Evolutionary conservation across 2,329 filamentous ascomycete genomes (phyloP).

Genomic region (Plenodomus biglobosus): DNA sequence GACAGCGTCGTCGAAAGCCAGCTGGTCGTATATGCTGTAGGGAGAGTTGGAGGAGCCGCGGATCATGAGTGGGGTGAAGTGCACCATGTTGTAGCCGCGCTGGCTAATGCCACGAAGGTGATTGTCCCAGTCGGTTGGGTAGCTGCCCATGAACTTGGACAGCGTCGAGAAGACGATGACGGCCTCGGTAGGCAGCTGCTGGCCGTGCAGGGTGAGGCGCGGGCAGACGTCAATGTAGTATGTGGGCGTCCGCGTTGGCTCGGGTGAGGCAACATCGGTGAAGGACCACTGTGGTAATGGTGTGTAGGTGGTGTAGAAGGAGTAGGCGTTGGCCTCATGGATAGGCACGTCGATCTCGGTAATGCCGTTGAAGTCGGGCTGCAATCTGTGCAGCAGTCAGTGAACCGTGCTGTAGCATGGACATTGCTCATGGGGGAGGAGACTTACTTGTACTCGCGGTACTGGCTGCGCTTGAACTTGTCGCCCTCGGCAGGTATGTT

Average conservation of each 20-base stretch:
- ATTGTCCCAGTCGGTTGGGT: conserved; percentile 84
- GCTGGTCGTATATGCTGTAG: conserved; percentile 94
- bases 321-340: conserved; percentile 79
- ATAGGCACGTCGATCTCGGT: conserved; percentile 90
- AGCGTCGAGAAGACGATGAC: conserved; percentile 91
- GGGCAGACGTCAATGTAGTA: conserved; percentile 97
- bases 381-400: conserved; percentile 61
- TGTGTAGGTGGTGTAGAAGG: conserved; percentile 91
- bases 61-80: conserved; percentile 92
- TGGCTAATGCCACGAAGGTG: conserved; percentile 86
- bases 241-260: conserved; percentile 67
- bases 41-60: conserved; percentile 92
- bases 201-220: conserved; percentile 70
- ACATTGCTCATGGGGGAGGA: background rate
- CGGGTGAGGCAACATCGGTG: conserved; percentile 53
- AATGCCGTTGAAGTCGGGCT: conserved; percentile 88
- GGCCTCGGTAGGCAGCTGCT: conserved; percentile 77
- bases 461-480: conserved; percentile 75
- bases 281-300: conserved; percentile 78
- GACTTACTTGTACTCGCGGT: conserved; percentile 84
- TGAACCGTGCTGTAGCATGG: background rate
- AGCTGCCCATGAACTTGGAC: conserved; percentile 97
- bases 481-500: conserved; percentile 82
- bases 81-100: conserved; percentile 97
- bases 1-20: conserved; percentile 76